Evolutionary conservation across 2,329 filamentous ascomycete genomes (phyloP).

Genomic region (Alternaria rosae): DNA sequence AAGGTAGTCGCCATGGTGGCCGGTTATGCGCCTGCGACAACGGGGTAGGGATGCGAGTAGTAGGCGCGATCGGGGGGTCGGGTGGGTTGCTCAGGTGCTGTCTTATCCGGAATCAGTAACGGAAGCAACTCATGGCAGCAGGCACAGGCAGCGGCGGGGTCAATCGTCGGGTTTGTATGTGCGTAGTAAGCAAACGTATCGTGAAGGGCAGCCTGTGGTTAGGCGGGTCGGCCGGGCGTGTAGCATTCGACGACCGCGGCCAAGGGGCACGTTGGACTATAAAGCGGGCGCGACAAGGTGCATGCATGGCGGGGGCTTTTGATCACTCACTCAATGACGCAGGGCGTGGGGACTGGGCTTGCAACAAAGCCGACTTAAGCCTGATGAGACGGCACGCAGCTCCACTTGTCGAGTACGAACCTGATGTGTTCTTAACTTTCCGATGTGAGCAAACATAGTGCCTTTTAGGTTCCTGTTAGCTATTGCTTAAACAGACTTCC

Average conservation of each 20-base stretch:
- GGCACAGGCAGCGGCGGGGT: conserved; percentile 16
- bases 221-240: conserved; percentile 27
- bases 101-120: conserved; percentile 13
- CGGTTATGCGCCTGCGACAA: conserved; percentile 13
- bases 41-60: conserved; percentile 9
- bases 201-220: conserved; percentile 20
- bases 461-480: background rate
- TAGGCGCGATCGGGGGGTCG: conserved; percentile 15
- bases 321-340: conserved; percentile 31
- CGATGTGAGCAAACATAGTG: background rate
- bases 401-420: background rate
- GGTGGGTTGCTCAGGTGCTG: conserved; percentile 1
- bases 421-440: background rate
- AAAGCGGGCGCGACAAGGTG: conserved; percentile 15
- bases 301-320: conserved; percentile 34
- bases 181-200: conserved; percentile 3
- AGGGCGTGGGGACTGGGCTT: conserved; percentile 30
- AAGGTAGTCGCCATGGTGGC: conserved; percentile 47
- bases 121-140: conserved; percentile 21
- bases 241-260: conserved; percentile 34
- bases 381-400: conserved; percentile 1
- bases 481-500: background rate
- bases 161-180: conserved; percentile 13
- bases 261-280: conserved; percentile 13
- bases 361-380: conserved; percentile 20